Base-by-base conservation (phyloP, 441 rosid species). In the Erysimum pusillum region DNA sequence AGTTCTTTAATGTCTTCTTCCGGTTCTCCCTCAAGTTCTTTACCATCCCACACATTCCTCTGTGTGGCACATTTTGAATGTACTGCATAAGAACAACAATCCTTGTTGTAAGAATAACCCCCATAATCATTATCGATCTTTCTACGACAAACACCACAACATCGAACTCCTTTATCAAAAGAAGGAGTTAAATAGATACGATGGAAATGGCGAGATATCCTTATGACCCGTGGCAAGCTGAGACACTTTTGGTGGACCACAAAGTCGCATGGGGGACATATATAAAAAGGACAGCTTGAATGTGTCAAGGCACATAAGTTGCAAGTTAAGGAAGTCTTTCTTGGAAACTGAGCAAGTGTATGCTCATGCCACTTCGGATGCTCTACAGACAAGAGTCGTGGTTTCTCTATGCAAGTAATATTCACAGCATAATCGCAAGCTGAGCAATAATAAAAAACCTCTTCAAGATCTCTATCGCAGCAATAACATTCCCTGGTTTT, bases 21-120 rank as follows among this genome's bases (percentile, higher is more conserved):
- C 2, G 34, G 58, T 1, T 2, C 15, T 53, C 11, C 53, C 53
- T 53, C 59, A 53, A 28, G 60, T 3, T 54, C 60, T 13, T 12
- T 13, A 13, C 36, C 60, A 54, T 54, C 60, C 60, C 36, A 54
- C 60, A 54, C 38, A 12, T 54, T 54, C 0, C 4, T 28, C 5
- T 54, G 60, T 28, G 65, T 61, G 34, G 48, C 65, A 38, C 65
- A 59, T 59, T 5, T 59, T 4, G 63, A 59, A 17, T 59, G 63
- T 2, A 28, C 65, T 4, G 32, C 65, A 61, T 36, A 61, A 0
- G 32, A 38, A 38, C 65, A 61, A 18, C 65, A 17, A 0, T 38
- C 15, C 1, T 18, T 18, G 17, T 6, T 39, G 15, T 48, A 61
- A 61, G 48, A 38, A 61, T 61, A 61, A 57, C 67, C 51, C 1